Base-by-base conservation (phyloP, 768 basidiomycete genomes). In the Tulasnella sp. region DNA sequence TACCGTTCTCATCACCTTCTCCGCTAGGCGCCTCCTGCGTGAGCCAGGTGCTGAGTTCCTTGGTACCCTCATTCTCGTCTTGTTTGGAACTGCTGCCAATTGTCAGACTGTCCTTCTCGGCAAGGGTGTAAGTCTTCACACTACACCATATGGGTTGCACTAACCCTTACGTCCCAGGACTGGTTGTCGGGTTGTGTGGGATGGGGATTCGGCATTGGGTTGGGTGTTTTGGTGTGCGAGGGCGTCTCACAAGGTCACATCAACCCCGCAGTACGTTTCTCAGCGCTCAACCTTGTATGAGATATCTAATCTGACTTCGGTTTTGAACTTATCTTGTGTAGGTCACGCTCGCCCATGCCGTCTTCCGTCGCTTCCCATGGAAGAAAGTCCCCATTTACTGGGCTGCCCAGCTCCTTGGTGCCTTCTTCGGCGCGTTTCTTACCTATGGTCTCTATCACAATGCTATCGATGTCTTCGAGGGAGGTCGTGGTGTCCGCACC, bases 21-120 rank as follows among this genome's bases (percentile, higher is more conserved):
- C 12, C 51, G 15, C 17, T 19, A 59, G 35, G 21, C 29, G 55
- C 12, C 64, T 65, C 43, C 64, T 83, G 37, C 72, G 77, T 58
- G 82, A 84, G 67, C 75, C 80, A 14, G 74, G 73, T 27, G 83
- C 80, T 14, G 82, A 84, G 66, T 81, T 83, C 62, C 63, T 82
- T 41, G 82, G 81, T 17, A 73, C 75, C 6, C 75, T 48, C 19
- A 9, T 48, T 17, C 45, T 48, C n/a, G 45, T 48, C n/a, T 48
- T 48, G 27, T 48, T 48, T 75, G 63, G 82, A 21, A 70, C 69
- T 40, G 81, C 80, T 41, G 75, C 75, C 39, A 71, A 77, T 57
- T 80, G 78, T 63, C 81, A 83, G 65, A 74, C 72, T 2, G 71
- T 75, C 29, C 70, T 83, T 7, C 77, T 79, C 3, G 74, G 70